These are phyloP conservation scores for Flaveria floridana DNA, from an alignment of 140 eudicot genomes.

Conservation along the genomic window DNA sequence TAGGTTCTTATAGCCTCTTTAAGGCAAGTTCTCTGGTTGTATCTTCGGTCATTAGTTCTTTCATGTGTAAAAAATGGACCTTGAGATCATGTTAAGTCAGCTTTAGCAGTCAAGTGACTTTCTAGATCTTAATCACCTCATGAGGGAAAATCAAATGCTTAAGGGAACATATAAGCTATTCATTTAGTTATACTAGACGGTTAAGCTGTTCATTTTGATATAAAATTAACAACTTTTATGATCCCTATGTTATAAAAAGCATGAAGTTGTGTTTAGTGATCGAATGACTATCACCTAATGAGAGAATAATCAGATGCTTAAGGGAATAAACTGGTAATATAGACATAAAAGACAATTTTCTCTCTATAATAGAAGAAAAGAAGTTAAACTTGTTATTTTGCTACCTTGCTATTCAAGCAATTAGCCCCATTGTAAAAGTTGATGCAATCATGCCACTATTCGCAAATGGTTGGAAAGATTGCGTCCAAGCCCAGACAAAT, in stretches of 20 bases:
- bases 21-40: not conserved
- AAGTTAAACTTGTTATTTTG: not conserved
- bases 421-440: not conserved
- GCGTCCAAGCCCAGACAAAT: not conserved
- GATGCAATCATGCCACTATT: not conserved
- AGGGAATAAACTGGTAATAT: not conserved
- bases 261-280: not conserved
- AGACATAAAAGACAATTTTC: not conserved
- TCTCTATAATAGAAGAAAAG: not conserved
- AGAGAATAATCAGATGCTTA: not conserved
- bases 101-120: not conserved
- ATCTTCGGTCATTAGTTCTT: not conserved
- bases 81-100: slow-evolving; percentile 3
- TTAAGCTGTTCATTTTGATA: too few species aligned
- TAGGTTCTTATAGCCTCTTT: not conserved
- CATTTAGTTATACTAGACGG: not conserved
- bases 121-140: slow-evolving; percentile 5
- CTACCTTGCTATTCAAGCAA: not conserved
- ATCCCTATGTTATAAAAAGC: too few species aligned
- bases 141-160: not conserved
- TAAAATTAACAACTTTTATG: too few species aligned
- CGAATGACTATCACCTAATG: not conserved
- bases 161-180: not conserved
- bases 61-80: slow-evolving; percentile 9
- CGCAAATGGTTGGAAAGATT: not conserved